phyloP scores from a whole-genome alignment of 371 early-diverging fungal genomes.

The Conidiobolus incongruus region DNA sequence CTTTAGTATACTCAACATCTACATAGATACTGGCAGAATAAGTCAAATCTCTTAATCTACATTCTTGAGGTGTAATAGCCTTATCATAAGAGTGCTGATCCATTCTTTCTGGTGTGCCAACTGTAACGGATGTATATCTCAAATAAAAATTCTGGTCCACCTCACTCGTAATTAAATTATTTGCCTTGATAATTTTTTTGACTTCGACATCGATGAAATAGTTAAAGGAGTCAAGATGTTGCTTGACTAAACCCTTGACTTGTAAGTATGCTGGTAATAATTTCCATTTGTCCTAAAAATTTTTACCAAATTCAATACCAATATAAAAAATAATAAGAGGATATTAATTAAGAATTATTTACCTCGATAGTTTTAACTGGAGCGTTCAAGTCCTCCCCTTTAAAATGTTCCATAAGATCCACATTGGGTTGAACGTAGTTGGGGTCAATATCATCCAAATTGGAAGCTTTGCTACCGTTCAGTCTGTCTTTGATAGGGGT shows the following conservation, averaged over 20 bases:
- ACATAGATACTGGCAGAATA: conserved; percentile 94
- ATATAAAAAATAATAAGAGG: too few species aligned
- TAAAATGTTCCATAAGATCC: too few species aligned
- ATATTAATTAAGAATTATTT: too few species aligned
- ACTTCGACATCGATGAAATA: conserved; percentile 95
- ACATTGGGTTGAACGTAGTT: too few species aligned
- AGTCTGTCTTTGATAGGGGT: too few species aligned
- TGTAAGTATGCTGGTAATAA: conserved; percentile 93
- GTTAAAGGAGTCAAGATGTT: conserved; percentile 99
- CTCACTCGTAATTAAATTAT: conserved; percentile 91
- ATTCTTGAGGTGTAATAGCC: conserved; percentile 93
- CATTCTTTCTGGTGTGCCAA: conserved; percentile 65
- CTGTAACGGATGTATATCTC: conserved; percentile 74
- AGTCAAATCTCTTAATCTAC: conserved; percentile 95
- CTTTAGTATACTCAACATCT: conserved; percentile 92
- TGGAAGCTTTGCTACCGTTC: too few species aligned
- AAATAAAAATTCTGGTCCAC: conserved; percentile 93
- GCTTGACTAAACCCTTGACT: conserved; percentile 97
- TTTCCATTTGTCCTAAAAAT: conserved; percentile 93
- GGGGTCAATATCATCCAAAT: too few species aligned
- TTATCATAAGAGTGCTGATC: conserved; percentile 53
- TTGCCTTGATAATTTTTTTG: conserved; percentile 87
- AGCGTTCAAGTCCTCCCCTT: too few species aligned
- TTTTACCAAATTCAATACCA: too few species aligned
- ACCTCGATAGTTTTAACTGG: too few species aligned